phyloP scores from a whole-genome alignment of 2,329 filamentous ascomycete genomes.

The Colletotrichum cordylinicola region DNA sequence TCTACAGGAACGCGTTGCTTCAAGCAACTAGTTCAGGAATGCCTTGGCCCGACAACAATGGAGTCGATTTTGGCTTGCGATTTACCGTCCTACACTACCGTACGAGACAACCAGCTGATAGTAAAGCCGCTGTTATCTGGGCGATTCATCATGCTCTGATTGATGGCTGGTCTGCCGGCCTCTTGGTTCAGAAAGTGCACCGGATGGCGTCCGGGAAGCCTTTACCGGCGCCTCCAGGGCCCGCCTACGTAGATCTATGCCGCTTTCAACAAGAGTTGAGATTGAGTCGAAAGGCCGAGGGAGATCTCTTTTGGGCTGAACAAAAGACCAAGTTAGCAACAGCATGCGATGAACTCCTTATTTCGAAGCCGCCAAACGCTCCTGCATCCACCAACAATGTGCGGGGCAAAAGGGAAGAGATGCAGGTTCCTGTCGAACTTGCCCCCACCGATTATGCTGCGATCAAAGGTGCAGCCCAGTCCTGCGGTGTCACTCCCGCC shows the following conservation, averaged over 20 bases:
- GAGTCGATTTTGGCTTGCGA: not conserved
- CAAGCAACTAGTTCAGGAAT: not conserved
- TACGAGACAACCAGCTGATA: not conserved
- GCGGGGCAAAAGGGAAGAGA: not conserved
- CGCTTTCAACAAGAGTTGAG: not conserved
- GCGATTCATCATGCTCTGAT: not conserved
- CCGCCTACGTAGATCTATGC: not conserved
- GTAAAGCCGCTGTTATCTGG: not conserved
- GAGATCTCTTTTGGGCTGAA: not conserved
- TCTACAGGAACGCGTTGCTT: not conserved
- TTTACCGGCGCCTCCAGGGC: not conserved
- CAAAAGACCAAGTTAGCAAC: not conserved
- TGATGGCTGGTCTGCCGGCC: not conserved
- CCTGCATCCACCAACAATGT: not conserved
- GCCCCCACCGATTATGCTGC: not conserved
- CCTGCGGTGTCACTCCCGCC: slow-evolving; percentile 5
- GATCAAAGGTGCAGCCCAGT: slow-evolving; percentile 2
- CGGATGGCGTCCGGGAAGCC: not conserved
- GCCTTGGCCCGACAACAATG: not conserved
- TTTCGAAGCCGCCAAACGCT: not conserved
- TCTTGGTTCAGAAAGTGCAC: not conserved
- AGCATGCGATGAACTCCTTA: not conserved
- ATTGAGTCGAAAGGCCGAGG: not conserved
- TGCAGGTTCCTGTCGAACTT: not conserved
- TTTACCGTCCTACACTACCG: not conserved